A percentile compares a stretch with the other conserved stretches of the same genome.
Conservation (phyloP, 257 asterid species). For the Anisodus acutangulus region DNA sequence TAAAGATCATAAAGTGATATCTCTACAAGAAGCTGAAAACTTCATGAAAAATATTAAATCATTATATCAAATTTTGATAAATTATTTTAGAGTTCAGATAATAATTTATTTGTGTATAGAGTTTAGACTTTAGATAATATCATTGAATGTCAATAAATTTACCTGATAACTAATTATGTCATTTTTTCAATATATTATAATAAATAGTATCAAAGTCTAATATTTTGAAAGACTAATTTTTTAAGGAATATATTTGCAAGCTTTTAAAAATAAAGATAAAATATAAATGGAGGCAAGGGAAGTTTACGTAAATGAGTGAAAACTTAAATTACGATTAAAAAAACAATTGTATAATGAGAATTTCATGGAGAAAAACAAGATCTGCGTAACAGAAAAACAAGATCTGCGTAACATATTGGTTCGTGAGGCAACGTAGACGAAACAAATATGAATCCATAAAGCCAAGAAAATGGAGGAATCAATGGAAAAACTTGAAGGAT, state of each 20-base stretch:
- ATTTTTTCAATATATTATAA: too few species aligned
- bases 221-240: neutral
- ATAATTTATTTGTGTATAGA: too few species aligned
- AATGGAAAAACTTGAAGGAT: conserved; percentile 52
- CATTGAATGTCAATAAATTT: too few species aligned
- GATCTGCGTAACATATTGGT: neutral
- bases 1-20: too few species aligned
- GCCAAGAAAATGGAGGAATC: conserved; percentile 52
- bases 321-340: neutral
- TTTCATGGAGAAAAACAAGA: neutral
- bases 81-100: too few species aligned
- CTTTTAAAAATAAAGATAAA: neutral
- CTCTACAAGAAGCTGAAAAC: too few species aligned
- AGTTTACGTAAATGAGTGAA: neutral
- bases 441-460: neutral
- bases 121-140: too few species aligned
- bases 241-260: neutral
- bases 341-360: neutral
- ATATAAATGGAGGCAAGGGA: too few species aligned
- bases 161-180: too few species aligned
- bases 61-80: too few species aligned
- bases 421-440: neutral
- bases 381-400: neutral
- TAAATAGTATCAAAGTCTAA: neutral
- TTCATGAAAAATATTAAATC: too few species aligned